These are phyloP conservation scores for Alternaria brassicicola DNA, from an alignment of 2,329 filamentous ascomycete species.

Conservation along the genomic window DNA sequence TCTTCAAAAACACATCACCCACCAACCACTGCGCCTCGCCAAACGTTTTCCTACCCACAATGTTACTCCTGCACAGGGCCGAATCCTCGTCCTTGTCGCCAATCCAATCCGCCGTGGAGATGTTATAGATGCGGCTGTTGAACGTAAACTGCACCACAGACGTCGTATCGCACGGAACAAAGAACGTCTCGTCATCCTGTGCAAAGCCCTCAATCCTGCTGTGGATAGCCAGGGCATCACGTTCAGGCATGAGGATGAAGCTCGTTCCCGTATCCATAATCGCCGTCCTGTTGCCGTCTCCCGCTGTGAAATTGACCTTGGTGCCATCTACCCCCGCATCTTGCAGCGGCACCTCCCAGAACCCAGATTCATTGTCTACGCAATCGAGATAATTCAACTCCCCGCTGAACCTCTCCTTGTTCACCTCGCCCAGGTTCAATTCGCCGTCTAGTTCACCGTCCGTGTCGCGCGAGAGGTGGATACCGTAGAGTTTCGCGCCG, in stretches of 20 bases:
- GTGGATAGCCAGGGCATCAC: slow-evolving; percentile 72
- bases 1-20: slow-evolving; percentile 86
- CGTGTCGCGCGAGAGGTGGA: slow-evolving; percentile 70
- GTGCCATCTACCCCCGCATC: slow-evolving; percentile 68
- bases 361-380: slow-evolving; percentile 56
- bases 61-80: slow-evolving; percentile 66
- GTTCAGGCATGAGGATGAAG: slow-evolving; percentile 73
- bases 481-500: slow-evolving; percentile 69
- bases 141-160: slow-evolving; percentile 69
- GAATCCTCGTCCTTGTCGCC: slow-evolving; percentile 48
- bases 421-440: slow-evolving; percentile 75
- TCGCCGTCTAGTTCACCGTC: slow-evolving; percentile 75
- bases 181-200: slow-evolving; percentile 66
- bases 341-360: slow-evolving; percentile 76
- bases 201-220: slow-evolving; percentile 67
- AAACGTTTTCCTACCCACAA: slow-evolving; percentile 74
- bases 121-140: slow-evolving; percentile 68
- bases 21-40: slow-evolving; percentile 72
- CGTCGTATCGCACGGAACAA: slow-evolving; percentile 73
- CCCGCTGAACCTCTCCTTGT: slow-evolving; percentile 70
- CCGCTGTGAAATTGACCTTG: slow-evolving; percentile 50
- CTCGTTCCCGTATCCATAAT: slow-evolving; percentile 87
- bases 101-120: slow-evolving; percentile 76
- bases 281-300: slow-evolving; percentile 56
- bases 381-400: slow-evolving; percentile 70